Conservation (phyloP, 176 grass and related monocot genomes). For the Oryza longistaminata region DNA sequence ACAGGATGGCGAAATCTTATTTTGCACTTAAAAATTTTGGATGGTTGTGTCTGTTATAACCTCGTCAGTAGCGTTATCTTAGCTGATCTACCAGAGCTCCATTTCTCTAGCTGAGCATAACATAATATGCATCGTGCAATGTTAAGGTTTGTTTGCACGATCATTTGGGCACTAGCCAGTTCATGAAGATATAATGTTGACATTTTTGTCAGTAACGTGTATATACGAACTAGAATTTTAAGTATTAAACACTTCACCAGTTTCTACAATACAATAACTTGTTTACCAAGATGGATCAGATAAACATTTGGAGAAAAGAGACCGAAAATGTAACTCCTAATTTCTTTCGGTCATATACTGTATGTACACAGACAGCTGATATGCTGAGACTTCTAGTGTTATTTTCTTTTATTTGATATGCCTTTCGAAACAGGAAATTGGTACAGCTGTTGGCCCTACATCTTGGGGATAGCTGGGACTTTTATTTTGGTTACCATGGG, state of each 20-base stretch:
- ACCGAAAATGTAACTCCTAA: neutral
- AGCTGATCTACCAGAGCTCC: neutral
- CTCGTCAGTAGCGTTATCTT: neutral
- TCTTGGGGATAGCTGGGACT: constrained; percentile 69
- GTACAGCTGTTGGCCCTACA: constrained; percentile 67
- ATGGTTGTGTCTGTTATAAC: neutral
- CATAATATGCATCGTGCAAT: neutral
- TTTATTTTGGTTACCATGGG: constrained; percentile 90
- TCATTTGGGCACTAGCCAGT: neutral
- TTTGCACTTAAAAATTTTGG: neutral
- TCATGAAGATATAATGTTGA: neutral
- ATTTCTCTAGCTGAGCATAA: neutral
- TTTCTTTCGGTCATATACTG: neutral
- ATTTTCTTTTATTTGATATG: constrained; percentile 21
- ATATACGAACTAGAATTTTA: neutral
- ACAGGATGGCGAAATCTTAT: neutral
- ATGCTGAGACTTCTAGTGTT: neutral
- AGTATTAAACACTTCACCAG: neutral
- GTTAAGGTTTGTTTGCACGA: neutral
- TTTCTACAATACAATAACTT: constrained; percentile 14
- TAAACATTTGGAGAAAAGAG: neutral
- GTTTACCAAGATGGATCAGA: neutral
- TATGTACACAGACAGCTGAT: neutral
- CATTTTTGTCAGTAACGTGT: neutral
- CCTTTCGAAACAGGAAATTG: constrained; percentile 62